Conservation (phyloP, 805 yeast genomes). For the Saccharomycopsis malanga region DNA sequence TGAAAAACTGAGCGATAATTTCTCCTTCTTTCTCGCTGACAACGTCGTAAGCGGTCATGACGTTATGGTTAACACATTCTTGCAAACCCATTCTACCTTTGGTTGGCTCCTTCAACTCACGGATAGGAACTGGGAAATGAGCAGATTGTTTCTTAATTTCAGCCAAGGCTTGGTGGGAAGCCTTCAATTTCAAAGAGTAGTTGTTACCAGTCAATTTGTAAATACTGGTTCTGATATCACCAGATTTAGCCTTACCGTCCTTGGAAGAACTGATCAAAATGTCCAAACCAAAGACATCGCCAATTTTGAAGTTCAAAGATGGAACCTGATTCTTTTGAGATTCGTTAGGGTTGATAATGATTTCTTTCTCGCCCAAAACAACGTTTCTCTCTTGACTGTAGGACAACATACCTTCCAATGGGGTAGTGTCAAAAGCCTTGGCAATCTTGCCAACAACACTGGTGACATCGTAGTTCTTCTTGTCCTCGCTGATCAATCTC, state of each 20-base stretch:
- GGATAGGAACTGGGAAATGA: conserved; percentile 62
- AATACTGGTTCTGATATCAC: conserved; percentile 54
- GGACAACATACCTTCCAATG: conserved; percentile 72
- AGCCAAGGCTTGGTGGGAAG: conserved; percentile 58
- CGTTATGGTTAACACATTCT: conserved; percentile 63
- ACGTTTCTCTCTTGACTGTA: conserved; percentile 64
- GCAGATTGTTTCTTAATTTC: conserved; percentile 62
- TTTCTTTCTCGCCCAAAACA: conserved; percentile 67
- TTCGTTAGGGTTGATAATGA: conserved; percentile 68
- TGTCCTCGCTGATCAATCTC: conserved; percentile 57
- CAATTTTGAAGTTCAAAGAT: conserved; percentile 58
- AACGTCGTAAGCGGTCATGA: conserved; percentile 62
- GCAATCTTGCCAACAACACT: conserved; percentile 56
- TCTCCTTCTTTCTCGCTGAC: conserved; percentile 61
- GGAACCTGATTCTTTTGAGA: conserved; percentile 58
- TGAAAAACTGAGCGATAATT: conserved; percentile 61
- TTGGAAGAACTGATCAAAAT: conserved; percentile 55
- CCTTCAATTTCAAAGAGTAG: conserved; percentile 62
- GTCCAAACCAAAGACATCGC: conserved; percentile 74
- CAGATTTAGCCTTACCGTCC: conserved; percentile 57
- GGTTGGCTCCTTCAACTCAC: conserved; percentile 59
- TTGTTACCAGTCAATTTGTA: conserved; percentile 65
- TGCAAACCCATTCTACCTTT: conserved; percentile 68
- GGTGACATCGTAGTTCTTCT: conserved; percentile 71
- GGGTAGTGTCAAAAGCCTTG: conserved; percentile 47